Evolutionary conservation across 1,284 basidiomycete genomes (phyloP), one percentile per base, ranked within the genome.

Genomic region (Sparassis latifolia): DNA sequence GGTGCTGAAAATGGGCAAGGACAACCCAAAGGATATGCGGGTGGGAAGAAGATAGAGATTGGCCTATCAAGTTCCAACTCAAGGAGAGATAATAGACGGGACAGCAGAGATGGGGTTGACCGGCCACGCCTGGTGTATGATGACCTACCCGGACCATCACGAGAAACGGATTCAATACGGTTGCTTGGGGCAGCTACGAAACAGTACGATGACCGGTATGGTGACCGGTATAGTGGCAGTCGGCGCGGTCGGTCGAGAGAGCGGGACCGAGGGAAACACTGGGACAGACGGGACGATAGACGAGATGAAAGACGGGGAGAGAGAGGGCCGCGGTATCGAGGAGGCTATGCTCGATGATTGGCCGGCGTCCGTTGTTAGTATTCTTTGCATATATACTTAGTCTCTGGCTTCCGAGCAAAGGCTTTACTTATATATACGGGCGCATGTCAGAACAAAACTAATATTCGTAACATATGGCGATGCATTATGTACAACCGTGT

Each of bases 41-140:
- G 29, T 38, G 52, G 6, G 28, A 69, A 66, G 60, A 70, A 67
- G 54, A 55, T 79, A 27, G 64, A 61, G 40, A 73, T 80, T 55
- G 70, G 69, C n/a, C 55, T 59, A 63, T 65, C 56, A 60, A 61
- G 42, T 53, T 35, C 38, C 47, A 43, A 29, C 30, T 50, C 45
- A 39, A 46, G 51, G 33, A 42, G 32, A 47, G 45, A 42, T 35
- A 46, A 52, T 40, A 52, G 50, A 45, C 50, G 58, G 28, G 48
- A 58, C 2, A 55, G 57, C 42, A 42, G 55, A 9, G 55, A 62
- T 33, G 29, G 58, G 35, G 55, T 56, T 37, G 54, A 53, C 50
- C 47, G 62, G 50, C 52, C 57, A 33, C 58, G 63, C 29, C 35
- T 49, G 41, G 47, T 50, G 3, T 55, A 56, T 45, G 57, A 58